A percentile compares a stretch with the other conserved stretches of the same genome.
phyloP scores from a whole-genome alignment of 2,329 filamentous ascomycete genomes.

The Trichoderma arundinaceum region DNA sequence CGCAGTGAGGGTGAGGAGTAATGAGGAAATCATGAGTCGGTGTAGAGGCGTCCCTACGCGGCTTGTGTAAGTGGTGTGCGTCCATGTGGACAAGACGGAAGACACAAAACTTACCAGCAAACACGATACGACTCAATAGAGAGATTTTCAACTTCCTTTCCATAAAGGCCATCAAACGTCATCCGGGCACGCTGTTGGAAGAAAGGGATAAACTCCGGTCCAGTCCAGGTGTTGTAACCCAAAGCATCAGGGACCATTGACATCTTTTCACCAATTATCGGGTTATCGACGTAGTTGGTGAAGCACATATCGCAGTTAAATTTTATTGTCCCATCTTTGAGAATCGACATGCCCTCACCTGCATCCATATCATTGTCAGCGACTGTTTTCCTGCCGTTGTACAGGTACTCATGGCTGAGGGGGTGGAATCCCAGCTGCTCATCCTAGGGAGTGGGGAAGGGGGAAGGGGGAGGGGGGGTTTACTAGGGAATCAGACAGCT shows the following conservation, averaged over 20 bases:
- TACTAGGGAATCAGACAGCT: not conserved
- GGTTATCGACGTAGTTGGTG: constrained; percentile 57
- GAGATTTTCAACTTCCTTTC: constrained; percentile 47
- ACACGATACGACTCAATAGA: constrained; percentile 52
- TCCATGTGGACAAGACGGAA: not conserved
- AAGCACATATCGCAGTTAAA: constrained; percentile 66
- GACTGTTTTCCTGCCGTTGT: not conserved
- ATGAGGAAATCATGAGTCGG: constrained; percentile 68
- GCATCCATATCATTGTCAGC: constrained; percentile 29
- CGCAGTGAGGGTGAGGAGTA: constrained; percentile 55
- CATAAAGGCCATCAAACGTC: constrained; percentile 51
- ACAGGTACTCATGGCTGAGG: not conserved
- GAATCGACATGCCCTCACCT: constrained; percentile 54
- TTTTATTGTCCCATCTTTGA: constrained; percentile 59
- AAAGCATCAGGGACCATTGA: constrained; percentile 54
- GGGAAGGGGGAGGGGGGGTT: not conserved
- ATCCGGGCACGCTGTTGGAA: constrained; percentile 52
- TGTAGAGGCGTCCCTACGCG: constrained; percentile 63
- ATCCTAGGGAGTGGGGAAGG: constrained; percentile 9
- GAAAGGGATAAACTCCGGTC: constrained; percentile 47
- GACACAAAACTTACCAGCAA: constrained; percentile 49
- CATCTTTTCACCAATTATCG: constrained; percentile 56
- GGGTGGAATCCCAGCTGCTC: constrained; percentile 12
- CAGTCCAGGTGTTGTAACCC: constrained; percentile 52
- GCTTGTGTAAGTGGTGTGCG: constrained; percentile 33